phyloP scores from a whole-genome alignment of 768 basidiomycete species.

The Russula foetens region DNA sequence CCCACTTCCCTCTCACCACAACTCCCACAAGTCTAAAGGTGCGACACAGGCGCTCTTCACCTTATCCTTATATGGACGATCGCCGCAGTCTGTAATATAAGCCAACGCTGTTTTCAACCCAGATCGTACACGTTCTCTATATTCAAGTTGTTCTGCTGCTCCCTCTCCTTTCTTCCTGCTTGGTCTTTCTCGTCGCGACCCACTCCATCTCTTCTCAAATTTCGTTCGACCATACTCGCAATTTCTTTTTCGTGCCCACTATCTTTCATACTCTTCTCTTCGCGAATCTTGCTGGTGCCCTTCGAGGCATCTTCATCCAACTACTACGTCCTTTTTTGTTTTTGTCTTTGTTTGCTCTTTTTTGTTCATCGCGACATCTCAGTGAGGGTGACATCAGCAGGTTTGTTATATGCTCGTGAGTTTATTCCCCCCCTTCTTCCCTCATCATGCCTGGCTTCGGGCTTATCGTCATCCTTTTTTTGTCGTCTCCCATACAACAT shows the following conservation, averaged over 20 bases:
- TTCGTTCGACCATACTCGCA: not conserved
- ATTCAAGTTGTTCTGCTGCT: conserved; percentile 14
- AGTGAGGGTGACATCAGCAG: conserved; percentile 16
- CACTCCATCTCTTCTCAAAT: not conserved
- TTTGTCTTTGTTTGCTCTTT: conserved; percentile 21
- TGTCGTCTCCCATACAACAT: conserved; percentile 17
- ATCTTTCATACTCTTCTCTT: not conserved
- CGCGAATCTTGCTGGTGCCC: not conserved
- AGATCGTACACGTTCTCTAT: conserved; percentile 9
- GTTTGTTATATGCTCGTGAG: conserved; percentile 1
- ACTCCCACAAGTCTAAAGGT: not conserved
- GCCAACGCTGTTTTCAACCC: conserved; percentile 10
- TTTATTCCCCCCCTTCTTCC: conserved; percentile 15
- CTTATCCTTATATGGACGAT: conserved; percentile 17
- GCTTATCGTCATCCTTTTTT: not conserved
- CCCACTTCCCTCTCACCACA: not conserved
- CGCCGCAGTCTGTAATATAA: conserved; percentile 14
- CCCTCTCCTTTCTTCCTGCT: conserved; percentile 5
- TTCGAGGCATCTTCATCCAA: conserved; percentile 1
- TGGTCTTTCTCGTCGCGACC: not conserved
- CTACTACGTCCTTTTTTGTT: conserved; percentile 20
- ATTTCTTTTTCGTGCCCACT: not conserved
- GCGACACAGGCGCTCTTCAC: not conserved
- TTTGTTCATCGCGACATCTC: conserved; percentile 20
- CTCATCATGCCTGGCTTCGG: conserved; percentile 1